phyloP scores from a whole-genome alignment of 2,329 filamentous ascomycete genomes.

The Apiospora saccharicola region DNA sequence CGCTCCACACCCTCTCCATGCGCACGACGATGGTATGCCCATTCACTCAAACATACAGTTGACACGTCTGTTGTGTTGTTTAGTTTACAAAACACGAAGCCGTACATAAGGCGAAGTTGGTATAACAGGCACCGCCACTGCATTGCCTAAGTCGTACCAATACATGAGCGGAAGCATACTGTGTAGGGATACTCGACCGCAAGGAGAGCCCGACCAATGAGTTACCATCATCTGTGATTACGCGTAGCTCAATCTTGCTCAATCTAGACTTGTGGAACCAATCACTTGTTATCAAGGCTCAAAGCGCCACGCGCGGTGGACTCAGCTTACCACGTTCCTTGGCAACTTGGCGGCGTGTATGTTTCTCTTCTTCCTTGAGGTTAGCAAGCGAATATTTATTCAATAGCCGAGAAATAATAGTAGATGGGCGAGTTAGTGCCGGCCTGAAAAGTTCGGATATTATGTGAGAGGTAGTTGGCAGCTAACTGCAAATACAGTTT shows the following conservation, averaged over 20 bases:
- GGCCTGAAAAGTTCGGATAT: neutral
- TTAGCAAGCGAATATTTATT: neutral
- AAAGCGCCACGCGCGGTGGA: constrained; percentile 8
- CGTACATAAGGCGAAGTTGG: constrained; percentile 6
- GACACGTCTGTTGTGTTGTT: neutral
- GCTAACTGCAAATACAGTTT: neutral
- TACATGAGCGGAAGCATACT: neutral
- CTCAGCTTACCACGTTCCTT: constrained; percentile 13
- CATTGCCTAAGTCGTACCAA: too few relatives aligned
- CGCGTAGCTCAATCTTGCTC: constrained; percentile 20
- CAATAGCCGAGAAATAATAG: neutral
- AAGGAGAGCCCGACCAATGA: neutral
- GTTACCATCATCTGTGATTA: constrained; percentile 17
- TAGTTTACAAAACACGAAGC: neutral
- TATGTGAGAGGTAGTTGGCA: neutral
- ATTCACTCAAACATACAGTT: neutral
- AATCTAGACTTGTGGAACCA: constrained; percentile 20
- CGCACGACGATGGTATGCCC: neutral
- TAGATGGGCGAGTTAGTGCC: neutral
- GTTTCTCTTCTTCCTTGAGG: neutral
- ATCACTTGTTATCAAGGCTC: constrained; percentile 3
- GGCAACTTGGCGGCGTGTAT: neutral
- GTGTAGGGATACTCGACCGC: neutral
- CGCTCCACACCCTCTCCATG: constrained; percentile 4
- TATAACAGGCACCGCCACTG: constrained; percentile 9